phyloP scores from a whole-genome alignment of 768 basidiomycete genomes.

The Tephrocybe sp. region DNA sequence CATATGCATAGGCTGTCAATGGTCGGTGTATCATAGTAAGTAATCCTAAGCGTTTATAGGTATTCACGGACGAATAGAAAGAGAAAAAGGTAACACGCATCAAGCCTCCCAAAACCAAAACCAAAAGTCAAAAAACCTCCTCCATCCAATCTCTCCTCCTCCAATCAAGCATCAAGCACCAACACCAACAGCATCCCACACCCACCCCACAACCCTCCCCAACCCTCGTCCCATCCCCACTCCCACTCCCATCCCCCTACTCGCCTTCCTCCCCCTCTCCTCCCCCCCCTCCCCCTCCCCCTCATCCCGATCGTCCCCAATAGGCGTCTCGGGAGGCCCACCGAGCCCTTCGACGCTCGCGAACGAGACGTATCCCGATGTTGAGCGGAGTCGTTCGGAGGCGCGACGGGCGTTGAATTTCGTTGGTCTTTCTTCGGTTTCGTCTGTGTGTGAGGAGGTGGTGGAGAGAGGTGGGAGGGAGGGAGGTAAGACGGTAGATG shows the following conservation, averaged over 20 bases:
- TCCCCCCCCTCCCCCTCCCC: constrained; percentile 6
- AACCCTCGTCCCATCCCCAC: constrained; percentile 13
- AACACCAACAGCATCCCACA: not conserved
- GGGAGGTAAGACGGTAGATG: not conserved
- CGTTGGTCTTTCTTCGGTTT: constrained; percentile 12
- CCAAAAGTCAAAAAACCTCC: too few species aligned
- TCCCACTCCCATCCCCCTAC: not conserved
- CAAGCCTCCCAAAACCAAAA: too few species aligned
- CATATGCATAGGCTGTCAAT: too few species aligned
- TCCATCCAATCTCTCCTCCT: too few species aligned
- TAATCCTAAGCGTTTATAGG: too few species aligned
- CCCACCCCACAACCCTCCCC: not conserved
- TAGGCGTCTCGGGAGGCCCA: constrained; percentile 43
- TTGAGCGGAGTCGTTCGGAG: constrained; percentile 50
- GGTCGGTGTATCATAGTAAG: too few species aligned
- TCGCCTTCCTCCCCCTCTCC: constrained; percentile 2
- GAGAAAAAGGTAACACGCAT: too few species aligned
- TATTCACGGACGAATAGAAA: too few species aligned
- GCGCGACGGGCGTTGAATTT: constrained; percentile 63
- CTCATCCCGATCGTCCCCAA: constrained; percentile 12
- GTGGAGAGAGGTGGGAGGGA: constrained; percentile 1
- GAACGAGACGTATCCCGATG: constrained; percentile 69
- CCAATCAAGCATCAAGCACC: too few species aligned
- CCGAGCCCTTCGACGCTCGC: constrained; percentile 66
- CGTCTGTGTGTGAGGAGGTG: not conserved